Evolutionary conservation across 176 grass and related monocot species (phyloP), one percentile per base, ranked within the genome.

Genomic region (Puccinellia tenuiflora): DNA sequence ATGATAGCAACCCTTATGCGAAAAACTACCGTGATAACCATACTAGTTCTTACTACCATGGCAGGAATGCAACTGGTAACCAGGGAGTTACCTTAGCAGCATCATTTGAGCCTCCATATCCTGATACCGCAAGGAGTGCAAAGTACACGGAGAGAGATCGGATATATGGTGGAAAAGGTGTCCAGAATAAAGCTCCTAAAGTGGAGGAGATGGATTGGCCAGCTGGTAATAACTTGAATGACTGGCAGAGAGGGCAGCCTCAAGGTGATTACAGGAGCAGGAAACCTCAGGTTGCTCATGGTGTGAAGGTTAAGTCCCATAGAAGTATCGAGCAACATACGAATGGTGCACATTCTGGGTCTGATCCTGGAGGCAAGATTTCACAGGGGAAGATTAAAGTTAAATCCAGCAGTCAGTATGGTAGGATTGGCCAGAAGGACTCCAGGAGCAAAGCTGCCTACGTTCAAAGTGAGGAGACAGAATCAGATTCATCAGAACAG

Each of bases 401-500:
- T 81, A 90, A 88, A 77, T 65, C 85, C 39, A 84, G 31, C 71
- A 43, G 29, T 74, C 87, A 59, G 43, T 75, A 86, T 59, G 90
- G 77, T 29, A 69, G 60, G 39, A 92, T 61, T 53, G 70, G 64
- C 66, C 79, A 88, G 76, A 87, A 88, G 60, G 85, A 70, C 80
- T 75, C 88, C 22, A 90, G 71, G 65, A 80, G 80, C 69, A 81
- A 47, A 83, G 83, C 82, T 72, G 47, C 70, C 25, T 83, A 82
- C 71, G 79, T 81, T 80, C 92, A 88, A 68, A 95, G 79, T 73
- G 91, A 93, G 60, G 92, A 93, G 61, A 95, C 89, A 29, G 93
- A 99, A 85, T 99, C 93, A 67, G 93, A 98, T 87, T 93, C 93
- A 69, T 98, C 93, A 9, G 91, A 93, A 38, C 89, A 87, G 62